Evolutionary conservation across 2,329 filamentous ascomycete species (phyloP).

Genomic region (Neopestalotiopsis sp.): DNA sequence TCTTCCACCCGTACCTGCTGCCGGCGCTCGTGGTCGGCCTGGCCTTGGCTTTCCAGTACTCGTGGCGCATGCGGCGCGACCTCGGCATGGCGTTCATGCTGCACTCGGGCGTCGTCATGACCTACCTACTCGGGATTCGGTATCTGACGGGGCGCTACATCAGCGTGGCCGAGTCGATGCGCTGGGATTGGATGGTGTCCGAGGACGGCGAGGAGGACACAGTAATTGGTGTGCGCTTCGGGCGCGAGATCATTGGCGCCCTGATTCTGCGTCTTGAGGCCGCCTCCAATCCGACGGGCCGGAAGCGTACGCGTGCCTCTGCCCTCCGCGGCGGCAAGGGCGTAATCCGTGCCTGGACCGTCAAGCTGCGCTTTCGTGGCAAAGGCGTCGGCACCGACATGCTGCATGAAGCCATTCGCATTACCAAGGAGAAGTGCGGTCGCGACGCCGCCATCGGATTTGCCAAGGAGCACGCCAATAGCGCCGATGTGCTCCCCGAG

Average conservation of each 20-base stretch:
- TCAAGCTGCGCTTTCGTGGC: conserved; percentile 69
- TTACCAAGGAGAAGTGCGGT: conserved; percentile 72
- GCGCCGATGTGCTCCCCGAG: conserved; percentile 63
- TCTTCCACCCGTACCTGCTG: conserved; percentile 65
- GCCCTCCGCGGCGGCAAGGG: conserved; percentile 64
- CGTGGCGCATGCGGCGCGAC: conserved; percentile 53
- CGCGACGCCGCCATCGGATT: conserved; percentile 73
- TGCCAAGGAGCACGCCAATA: conserved; percentile 79
- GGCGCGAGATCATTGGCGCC: conserved; percentile 72
- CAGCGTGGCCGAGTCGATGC: conserved; percentile 62
- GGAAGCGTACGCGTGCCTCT: conserved; percentile 36
- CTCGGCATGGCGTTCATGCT: conserved; percentile 61
- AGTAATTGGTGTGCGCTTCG: conserved; percentile 70
- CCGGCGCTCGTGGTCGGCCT: conserved; percentile 51
- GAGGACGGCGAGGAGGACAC: conserved; percentile 53
- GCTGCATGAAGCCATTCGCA: conserved; percentile 72
- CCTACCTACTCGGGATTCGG: conserved; percentile 65
- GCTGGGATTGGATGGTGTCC: conserved; percentile 65
- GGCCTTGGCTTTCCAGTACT: conserved; percentile 50
- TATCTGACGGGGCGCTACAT: conserved; percentile 67
- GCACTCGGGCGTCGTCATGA: conserved; percentile 65
- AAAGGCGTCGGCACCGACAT: conserved; percentile 75
- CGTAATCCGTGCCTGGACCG: conserved; percentile 83
- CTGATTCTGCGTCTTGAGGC: conserved; percentile 71
- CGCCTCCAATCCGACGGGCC: conserved; percentile 23